Conservation (phyloP, 345 rosid species). For the Erodium maritimum region DNA sequence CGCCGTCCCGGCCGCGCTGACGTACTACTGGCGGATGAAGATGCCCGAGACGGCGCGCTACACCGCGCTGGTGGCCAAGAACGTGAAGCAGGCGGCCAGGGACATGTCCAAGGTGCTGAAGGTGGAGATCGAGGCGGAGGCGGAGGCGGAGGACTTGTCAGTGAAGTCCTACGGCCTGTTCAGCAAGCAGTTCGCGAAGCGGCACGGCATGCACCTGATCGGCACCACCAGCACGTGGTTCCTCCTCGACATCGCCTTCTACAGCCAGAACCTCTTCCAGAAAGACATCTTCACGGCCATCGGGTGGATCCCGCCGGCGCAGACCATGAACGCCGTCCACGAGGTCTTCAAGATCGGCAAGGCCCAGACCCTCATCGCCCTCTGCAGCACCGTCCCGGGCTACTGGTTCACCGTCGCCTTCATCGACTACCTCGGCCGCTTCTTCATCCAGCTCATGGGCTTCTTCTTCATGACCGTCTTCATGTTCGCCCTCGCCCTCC, state of each 20-base stretch:
- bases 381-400: conserved; percentile 54
- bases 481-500: conserved; percentile 59
- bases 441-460: conserved; percentile 43
- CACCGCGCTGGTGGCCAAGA: conserved; percentile 34
- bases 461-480: conserved; percentile 64
- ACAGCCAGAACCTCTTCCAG: conserved; percentile 36
- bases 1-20: conserved; percentile 21
- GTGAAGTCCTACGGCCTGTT: conserved; percentile 18
- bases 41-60: conserved; percentile 38
- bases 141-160: not conserved
- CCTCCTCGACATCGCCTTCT: conserved; percentile 34
- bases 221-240: conserved; percentile 35
- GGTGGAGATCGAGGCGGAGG: conserved; percentile 25
- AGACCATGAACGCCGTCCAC: conserved; percentile 34
- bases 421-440: conserved; percentile 47
- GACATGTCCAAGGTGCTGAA: conserved; percentile 41
- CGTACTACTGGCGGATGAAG: conserved; percentile 31
- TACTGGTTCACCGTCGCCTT: conserved; percentile 54
- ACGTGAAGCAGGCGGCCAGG: conserved; percentile 31
- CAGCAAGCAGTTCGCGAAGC: conserved; percentile 19
- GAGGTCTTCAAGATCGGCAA: conserved; percentile 43
- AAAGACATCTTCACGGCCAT: conserved; percentile 45
- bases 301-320: conserved; percentile 43
- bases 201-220: conserved; percentile 28
- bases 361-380: conserved; percentile 49